Evolutionary conservation across 2,329 filamentous ascomycete genomes (phyloP).

Genomic region (Fusarium sp.): DNA sequence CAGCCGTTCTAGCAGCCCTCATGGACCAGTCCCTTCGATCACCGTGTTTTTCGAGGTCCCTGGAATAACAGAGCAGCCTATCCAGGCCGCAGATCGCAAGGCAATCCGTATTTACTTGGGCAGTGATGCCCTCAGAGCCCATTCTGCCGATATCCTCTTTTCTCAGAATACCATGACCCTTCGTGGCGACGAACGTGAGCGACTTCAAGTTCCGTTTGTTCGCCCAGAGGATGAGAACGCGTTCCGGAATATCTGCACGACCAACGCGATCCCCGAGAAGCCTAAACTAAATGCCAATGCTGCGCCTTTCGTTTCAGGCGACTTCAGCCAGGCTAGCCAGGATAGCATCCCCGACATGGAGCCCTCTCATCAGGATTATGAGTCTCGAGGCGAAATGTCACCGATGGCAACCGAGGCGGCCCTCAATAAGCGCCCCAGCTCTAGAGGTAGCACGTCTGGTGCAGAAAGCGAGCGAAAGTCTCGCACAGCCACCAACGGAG

Average conservation of each 20-base stretch:
- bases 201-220: conserved; percentile 90
- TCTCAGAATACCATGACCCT: conserved; percentile 91
- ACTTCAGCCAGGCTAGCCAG: conserved; percentile 47
- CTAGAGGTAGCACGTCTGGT: conserved; percentile 56
- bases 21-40: conserved; percentile 79
- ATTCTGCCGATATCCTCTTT: conserved; percentile 91
- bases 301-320: conserved; percentile 58
- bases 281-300: conserved; percentile 70
- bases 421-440: conserved; percentile 51
- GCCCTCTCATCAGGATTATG: conserved; percentile 45
- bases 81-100: conserved; percentile 59
- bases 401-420: conserved; percentile 55
- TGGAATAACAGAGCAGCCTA: conserved; percentile 64
- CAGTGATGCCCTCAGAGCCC: conserved; percentile 85
- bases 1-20: conserved; percentile 78
- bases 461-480: conserved; percentile 60
- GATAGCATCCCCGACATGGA: conserved; percentile 31
- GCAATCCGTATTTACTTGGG: conserved; percentile 89
- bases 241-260: conserved; percentile 82
- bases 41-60: conserved; percentile 82
- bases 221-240: conserved; percentile 87
- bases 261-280: conserved; percentile 66
- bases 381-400: conserved; percentile 51
- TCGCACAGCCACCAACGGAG: conserved; percentile 39
- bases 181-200: conserved; percentile 87